phyloP scores from a whole-genome alignment of 805 yeast species.

The Huiozyma sinensis region DNA sequence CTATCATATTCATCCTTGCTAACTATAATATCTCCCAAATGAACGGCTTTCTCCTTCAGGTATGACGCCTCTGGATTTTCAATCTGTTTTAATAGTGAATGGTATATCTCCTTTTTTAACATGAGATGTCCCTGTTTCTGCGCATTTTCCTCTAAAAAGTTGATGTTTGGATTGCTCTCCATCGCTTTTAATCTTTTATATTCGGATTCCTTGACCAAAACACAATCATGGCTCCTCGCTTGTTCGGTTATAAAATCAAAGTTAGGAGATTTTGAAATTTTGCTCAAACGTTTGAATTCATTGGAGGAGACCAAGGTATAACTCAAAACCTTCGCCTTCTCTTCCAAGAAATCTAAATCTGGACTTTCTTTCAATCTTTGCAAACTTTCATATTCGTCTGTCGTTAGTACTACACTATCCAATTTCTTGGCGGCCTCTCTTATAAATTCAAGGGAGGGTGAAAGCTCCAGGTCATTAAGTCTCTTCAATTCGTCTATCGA shows the following conservation, averaged over 20 bases:
- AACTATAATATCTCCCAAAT: neutral
- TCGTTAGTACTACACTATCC: slow-evolving; percentile 5
- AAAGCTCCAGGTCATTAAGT: neutral
- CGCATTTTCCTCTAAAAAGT: neutral
- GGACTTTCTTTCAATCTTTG: slow-evolving; percentile 10
- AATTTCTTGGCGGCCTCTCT: slow-evolving; percentile 2
- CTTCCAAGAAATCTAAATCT: slow-evolving; percentile 3
- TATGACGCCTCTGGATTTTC: slow-evolving; percentile 18
- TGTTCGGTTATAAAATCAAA: slow-evolving; percentile 4
- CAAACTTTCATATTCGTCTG: slow-evolving; percentile 6
- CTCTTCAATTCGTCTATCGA: neutral
- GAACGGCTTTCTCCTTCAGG: slow-evolving; percentile 2
- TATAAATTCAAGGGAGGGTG: slow-evolving; percentile 3
- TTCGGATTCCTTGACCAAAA: neutral
- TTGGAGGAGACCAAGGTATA: slow-evolving; percentile 13
- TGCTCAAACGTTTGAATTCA: slow-evolving; percentile 6
- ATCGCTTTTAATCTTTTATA: neutral
- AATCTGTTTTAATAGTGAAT: neutral
- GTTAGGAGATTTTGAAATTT: slow-evolving; percentile 8
- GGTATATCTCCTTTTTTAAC: neutral
- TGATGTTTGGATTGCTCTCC: neutral
- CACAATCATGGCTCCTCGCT: neutral
- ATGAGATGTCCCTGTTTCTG: neutral
- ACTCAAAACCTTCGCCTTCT: slow-evolving; percentile 10
- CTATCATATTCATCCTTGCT: neutral